phyloP scores from a whole-genome alignment of 106 monocot genomes.

The Alisma plantagoaquatica region DNA sequence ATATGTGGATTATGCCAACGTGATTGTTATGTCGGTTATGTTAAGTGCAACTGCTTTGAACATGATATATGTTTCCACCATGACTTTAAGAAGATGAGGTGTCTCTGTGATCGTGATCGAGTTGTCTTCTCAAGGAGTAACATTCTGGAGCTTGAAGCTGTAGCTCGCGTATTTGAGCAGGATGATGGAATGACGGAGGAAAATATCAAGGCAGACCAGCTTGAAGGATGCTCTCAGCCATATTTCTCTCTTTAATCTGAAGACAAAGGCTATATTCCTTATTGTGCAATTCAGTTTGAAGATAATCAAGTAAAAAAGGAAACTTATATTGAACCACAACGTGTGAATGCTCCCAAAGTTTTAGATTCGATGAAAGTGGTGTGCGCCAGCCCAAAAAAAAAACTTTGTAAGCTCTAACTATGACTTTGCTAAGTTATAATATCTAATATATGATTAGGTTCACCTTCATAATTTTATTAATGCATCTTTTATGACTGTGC shows the following conservation, averaged over 20 bases:
- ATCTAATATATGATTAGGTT: too few species aligned
- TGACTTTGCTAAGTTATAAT: too few species aligned
- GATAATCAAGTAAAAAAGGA: not conserved
- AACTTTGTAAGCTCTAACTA: too few species aligned
- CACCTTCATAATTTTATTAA: too few species aligned
- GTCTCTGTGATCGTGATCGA: constrained; percentile 26
- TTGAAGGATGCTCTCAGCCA: constrained; percentile 1
- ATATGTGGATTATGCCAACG: constrained; percentile 45
- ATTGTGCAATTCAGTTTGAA: constrained; percentile 17
- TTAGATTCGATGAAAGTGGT: too few species aligned
- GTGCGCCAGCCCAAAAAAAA: too few species aligned
- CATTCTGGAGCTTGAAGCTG: constrained; percentile 34
- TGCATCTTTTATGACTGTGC: too few species aligned
- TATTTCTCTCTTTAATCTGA: not conserved
- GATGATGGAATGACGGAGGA: constrained; percentile 21
- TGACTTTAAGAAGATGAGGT: constrained; percentile 33
- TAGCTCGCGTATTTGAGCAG: constrained; percentile 32
- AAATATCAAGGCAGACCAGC: not conserved
- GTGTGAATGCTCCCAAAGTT: too few species aligned
- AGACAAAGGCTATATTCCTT: constrained; percentile 12
- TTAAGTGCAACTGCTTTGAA: constrained; percentile 40
- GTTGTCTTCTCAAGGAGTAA: constrained; percentile 30
- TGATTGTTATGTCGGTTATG: constrained; percentile 51
- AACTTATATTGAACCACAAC: too few species aligned
- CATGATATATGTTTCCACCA: constrained; percentile 53